Base-by-base conservation (phyloP, 2,329 filamentous ascomycete species). In the Fusarium verrucosum region DNA sequence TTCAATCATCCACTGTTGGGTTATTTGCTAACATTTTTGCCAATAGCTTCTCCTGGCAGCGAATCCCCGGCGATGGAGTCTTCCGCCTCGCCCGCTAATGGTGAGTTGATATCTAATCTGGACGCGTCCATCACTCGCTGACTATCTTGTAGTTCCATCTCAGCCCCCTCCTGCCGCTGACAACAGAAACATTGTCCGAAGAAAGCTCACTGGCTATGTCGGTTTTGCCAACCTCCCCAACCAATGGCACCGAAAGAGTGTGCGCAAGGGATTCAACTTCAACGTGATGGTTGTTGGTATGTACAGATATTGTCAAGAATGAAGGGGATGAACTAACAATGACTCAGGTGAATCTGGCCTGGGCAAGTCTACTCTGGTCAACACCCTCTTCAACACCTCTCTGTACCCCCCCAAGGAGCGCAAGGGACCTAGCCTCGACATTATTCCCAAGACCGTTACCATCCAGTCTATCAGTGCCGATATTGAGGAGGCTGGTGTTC, bases 171-270 rank as follows among this genome's bases (percentile, higher is more conserved):
- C 70, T 16, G 40, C 64, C 16, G 81, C 84, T 74, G 90, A 92
- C 74, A 90, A 90, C 85, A 89, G 89, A 81, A 98, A 99, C 85
- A 96, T 99, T 78, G 94, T 99, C 74, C 92, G 95, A 81, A 89
- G 95, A 81, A 99, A 99, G 86, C 85, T 99, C 77, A 98, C 95
- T 46, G 95, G 95, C 76, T 99, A 98, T 75, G 95, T 99, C 75
- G 95, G 95, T 70, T 99, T 99, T 76, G 95, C 95, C 79, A 99
- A 99, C 80, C 82, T 99, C 77, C 95, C 95, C 68, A 99, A 99
- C 83, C 95, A 99, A 83, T 99, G 95, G 95, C 95, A 99, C 85
- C 94, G 95, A 81, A 99, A 99, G 90, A 97, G 94, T 88, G 95
- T 99, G 75, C 92, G 95, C 78, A 99, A 99, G 83, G 95, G 95